A percentile compares a stretch with the other conserved stretches of the same genome.
These are phyloP conservation scores for Aspergillus ochraceoroseus DNA, from an alignment of 2,329 filamentous ascomycete genomes.

Conservation along the genomic window DNA sequence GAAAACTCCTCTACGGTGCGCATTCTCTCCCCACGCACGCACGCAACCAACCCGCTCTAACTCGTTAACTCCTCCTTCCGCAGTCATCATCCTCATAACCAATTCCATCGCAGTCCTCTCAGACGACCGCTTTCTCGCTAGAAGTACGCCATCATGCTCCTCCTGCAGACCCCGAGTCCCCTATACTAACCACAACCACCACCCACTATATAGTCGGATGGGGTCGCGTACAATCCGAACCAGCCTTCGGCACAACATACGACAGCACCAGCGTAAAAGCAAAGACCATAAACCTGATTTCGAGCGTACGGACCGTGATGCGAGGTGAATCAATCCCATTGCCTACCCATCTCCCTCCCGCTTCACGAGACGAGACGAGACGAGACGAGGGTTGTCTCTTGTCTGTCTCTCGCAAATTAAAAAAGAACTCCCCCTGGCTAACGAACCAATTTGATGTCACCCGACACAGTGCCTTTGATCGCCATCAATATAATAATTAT, in stretches of 20 bases:
- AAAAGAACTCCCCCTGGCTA: not conserved
- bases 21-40: not conserved
- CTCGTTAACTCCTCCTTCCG: slow-evolving; percentile 9
- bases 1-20: slow-evolving; percentile 68
- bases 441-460: not conserved
- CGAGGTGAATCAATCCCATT: slow-evolving; percentile 61
- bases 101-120: slow-evolving; percentile 92
- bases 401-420: too few relatives aligned
- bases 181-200: not conserved
- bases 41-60: not conserved
- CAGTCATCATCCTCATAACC: slow-evolving; percentile 78
- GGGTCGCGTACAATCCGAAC: slow-evolving; percentile 59
- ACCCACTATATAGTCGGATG: slow-evolving; percentile 63
- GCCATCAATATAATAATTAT: slow-evolving; percentile 78
- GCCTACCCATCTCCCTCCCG: not conserved
- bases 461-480: slow-evolving; percentile 68
- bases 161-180: not conserved
- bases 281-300: slow-evolving; percentile 83
- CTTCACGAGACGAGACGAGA: too few relatives aligned
- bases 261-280: slow-evolving; percentile 76
- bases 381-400: too few relatives aligned
- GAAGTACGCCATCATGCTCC: slow-evolving; percentile 50
- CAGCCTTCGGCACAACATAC: slow-evolving; percentile 67
- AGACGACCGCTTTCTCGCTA: slow-evolving; percentile 86
- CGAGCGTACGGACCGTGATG: slow-evolving; percentile 86